Base-by-base conservation (phyloP, 2,329 filamentous ascomycete species). In the Eutypa lata region DNA sequence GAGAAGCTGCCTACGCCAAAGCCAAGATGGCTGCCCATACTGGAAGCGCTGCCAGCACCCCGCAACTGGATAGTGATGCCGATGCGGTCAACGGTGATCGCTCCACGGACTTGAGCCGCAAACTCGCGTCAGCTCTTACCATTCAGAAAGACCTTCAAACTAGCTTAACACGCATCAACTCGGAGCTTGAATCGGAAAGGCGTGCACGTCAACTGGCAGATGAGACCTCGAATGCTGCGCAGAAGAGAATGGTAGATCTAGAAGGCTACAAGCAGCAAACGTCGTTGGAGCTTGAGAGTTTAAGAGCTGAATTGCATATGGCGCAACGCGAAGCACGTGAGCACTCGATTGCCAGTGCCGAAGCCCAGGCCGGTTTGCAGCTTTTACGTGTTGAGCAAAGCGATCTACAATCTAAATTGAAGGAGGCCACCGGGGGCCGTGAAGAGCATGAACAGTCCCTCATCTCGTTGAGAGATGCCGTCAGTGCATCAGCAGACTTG, bases 1-100 rank as follows among this genome's bases (percentile, higher is more conserved):
- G 88, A 62, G 95, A 99, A 73, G 94, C 94, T 1, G 89, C 94
- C 0, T 97, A 97, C 71, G 90, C 92, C 33, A 96, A 95, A 67
- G 91, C 95, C 2, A 97, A 91, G 67, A 76, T 97, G 49, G 92
- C 92, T 28, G 92, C 91, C 7, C 88, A 91, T 57, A 63, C 71
- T 37, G 80, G 84, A 51, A 91, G 87, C 61, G 80, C 84, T 49
- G 77, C 77, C 42, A 79, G 78, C 64, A 80, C 83, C 40, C 74
- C 87, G 52, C 78, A 84, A 64, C 69, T 83, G 2, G 84, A 85
- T 45, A 78, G 70, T 14, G 81, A 82, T 48, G 77, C 84, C 37
- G 87, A 89, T 48, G 73, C 73, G 3, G 81, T 81, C 14, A 45
- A 49, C 13, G 46, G 50, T 40, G 86, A 89, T 48, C 84, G 90